A percentile compares a stretch with the other conserved stretches of the same genome.
phyloP scores from a whole-genome alignment of 345 rosid species.

The Euclidium syriacum region DNA sequence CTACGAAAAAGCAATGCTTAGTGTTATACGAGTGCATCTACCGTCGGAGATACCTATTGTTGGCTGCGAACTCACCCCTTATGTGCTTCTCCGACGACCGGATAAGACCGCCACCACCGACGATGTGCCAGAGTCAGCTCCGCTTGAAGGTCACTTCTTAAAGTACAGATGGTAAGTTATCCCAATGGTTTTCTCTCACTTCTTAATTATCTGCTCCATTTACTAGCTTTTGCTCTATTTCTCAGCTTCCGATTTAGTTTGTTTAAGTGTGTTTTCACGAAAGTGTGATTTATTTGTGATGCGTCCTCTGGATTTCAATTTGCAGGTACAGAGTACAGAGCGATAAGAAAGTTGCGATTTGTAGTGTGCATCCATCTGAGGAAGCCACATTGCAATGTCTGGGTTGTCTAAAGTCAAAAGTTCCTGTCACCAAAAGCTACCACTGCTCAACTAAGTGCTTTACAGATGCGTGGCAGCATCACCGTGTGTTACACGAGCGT shows the following conservation, averaged over 20 bases:
- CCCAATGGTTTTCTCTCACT: not conserved
- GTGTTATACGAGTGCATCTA: slow-evolving; percentile 87
- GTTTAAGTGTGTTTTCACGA: not conserved
- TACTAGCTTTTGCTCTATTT: not conserved
- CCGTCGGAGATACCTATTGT: slow-evolving; percentile 97
- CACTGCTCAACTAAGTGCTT: slow-evolving; percentile 94
- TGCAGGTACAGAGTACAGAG: slow-evolving; percentile 90
- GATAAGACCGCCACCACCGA: slow-evolving; percentile 54
- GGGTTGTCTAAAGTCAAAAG: slow-evolving; percentile 82
- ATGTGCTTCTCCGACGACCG: slow-evolving; percentile 74
- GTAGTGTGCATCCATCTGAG: slow-evolving; percentile 92
- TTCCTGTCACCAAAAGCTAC: slow-evolving; percentile 80
- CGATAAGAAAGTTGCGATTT: slow-evolving; percentile 78
- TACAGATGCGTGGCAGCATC: slow-evolving; percentile 98
- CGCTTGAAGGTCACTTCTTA: slow-evolving; percentile 78
- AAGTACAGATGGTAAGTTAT: slow-evolving; percentile 81
- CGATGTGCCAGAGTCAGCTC: slow-evolving; percentile 80
- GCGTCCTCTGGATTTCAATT: not conserved
- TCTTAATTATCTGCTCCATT: not conserved
- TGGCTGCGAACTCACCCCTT: slow-evolving; percentile 95
- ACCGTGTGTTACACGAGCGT: slow-evolving; percentile 88
- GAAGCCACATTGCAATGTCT: slow-evolving; percentile 85
- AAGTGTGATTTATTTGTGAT: not conserved
- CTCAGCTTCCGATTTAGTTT: not conserved
- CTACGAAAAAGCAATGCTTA: slow-evolving; percentile 70